Percentiles rank a stretch among this genome's conserved stretches.
Conservation (phyloP, 345 rosid genomes). For the Salix purpurea region DNA sequence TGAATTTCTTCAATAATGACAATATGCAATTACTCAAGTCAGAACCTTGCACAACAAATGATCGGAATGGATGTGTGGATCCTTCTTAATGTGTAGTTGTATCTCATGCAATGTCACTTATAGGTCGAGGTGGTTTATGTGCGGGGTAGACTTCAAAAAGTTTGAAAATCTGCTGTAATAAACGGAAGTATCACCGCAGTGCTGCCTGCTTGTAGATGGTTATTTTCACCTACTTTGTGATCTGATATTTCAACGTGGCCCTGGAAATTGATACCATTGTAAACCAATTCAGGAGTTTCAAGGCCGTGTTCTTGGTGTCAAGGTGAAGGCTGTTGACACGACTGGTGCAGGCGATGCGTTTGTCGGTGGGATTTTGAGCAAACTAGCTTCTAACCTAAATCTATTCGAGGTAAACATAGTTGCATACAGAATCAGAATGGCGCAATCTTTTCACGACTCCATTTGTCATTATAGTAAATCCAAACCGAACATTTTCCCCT, state of each 20-base stretch:
- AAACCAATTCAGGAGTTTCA: constrained; percentile 27
- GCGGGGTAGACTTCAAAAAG: neutral
- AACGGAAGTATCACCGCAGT: neutral
- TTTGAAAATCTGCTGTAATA: neutral
- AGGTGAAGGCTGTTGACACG: constrained; percentile 37
- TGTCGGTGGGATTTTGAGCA: constrained; percentile 34
- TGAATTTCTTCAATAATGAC: neutral
- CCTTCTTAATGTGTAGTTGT: neutral
- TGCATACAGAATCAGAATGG: neutral
- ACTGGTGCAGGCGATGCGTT: constrained; percentile 47
- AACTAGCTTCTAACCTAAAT: constrained; percentile 27
- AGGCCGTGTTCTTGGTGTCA: constrained; percentile 30
- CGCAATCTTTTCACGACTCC: neutral
- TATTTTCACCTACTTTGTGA: neutral
- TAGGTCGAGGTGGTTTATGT: neutral
- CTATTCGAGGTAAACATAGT: constrained; percentile 19
- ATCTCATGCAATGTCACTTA: neutral
- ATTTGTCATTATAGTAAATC: neutral
- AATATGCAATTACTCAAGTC: neutral
- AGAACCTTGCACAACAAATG: neutral
- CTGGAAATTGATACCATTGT: neutral
- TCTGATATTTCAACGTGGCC: neutral
- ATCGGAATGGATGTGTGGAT: neutral
- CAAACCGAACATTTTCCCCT: neutral
- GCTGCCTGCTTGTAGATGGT: neutral